A percentile compares a stretch with the other conserved stretches of the same genome.
Conservation (phyloP, 768 basidiomycete species). For the Candolleomyces eurysporus region DNA sequence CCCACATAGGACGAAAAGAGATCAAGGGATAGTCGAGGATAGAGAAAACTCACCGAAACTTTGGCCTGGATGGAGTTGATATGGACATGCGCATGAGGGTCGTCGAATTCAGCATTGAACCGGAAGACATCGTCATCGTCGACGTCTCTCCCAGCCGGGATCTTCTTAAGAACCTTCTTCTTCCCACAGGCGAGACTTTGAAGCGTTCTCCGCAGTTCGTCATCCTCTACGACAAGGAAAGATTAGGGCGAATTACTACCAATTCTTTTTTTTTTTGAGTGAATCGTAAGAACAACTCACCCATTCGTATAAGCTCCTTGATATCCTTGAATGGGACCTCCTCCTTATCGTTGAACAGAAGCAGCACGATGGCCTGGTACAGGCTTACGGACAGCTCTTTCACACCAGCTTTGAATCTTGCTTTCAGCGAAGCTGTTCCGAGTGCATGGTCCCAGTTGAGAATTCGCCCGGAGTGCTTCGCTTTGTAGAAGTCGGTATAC, state of each 20-base stretch:
- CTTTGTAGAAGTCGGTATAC: slow-evolving; percentile 73
- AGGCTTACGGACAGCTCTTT: slow-evolving; percentile 92
- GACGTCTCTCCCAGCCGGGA: slow-evolving; percentile 77
- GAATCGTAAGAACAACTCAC: slow-evolving; percentile 39
- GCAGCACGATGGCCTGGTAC: slow-evolving; percentile 83
- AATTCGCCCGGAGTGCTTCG: slow-evolving; percentile 70
- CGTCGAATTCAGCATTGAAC: slow-evolving; percentile 82
- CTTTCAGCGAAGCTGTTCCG: slow-evolving; percentile 76
- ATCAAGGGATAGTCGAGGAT: too few species aligned
- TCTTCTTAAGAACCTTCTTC: slow-evolving; percentile 83
- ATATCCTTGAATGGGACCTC: slow-evolving; percentile 70
- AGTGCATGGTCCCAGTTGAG: slow-evolving; percentile 87
- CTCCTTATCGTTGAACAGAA: slow-evolving; percentile 76
- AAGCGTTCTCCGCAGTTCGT: slow-evolving; percentile 76
- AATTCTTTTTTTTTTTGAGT: background rate
- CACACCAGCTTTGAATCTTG: slow-evolving; percentile 58
- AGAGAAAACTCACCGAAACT: slow-evolving; percentile 62
- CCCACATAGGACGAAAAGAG: too few species aligned
- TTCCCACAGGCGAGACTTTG: slow-evolving; percentile 93
- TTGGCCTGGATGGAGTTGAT: slow-evolving; percentile 97
- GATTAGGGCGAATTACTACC: slow-evolving; percentile 19
- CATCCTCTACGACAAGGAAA: slow-evolving; percentile 47
- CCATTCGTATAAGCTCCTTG: slow-evolving; percentile 62
- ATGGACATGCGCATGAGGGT: slow-evolving; percentile 75
- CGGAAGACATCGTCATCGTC: slow-evolving; percentile 70